phyloP scores from a whole-genome alignment of 805 yeast species.

The Starmerella ratchasimensis region DNA sequence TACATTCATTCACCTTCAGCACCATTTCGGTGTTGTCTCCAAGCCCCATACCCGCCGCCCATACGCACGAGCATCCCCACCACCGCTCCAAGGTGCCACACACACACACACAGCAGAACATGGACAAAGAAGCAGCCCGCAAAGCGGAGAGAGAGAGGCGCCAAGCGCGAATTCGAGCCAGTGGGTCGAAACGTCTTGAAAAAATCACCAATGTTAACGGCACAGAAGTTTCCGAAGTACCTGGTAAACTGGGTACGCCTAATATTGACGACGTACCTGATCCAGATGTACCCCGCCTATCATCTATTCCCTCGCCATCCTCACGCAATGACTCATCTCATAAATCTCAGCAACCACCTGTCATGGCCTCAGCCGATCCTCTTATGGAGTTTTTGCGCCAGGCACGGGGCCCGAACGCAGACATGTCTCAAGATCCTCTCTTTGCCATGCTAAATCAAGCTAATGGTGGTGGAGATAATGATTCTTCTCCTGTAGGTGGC shows the following conservation, averaged over 20 bases:
- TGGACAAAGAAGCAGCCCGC: constrained; percentile 10
- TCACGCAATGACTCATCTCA: too few species aligned
- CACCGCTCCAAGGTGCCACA: not conserved
- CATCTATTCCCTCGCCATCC: too few species aligned
- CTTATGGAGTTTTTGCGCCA: constrained; percentile 4
- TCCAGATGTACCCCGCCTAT: too few species aligned
- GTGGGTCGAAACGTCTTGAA: constrained; percentile 23
- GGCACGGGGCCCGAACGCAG: not conserved
- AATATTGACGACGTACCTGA: too few species aligned
- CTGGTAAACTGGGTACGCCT: constrained; percentile 1
- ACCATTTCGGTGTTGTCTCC: too few species aligned
- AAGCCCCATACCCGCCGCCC: not conserved
- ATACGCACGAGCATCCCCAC: not conserved
- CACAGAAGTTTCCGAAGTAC: constrained; percentile 17
- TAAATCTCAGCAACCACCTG: too few species aligned
- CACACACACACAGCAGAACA: not conserved
- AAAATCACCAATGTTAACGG: constrained; percentile 24
- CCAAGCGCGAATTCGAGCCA: constrained; percentile 23
- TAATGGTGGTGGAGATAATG: too few species aligned
- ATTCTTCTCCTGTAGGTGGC: too few species aligned
- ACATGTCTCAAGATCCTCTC: constrained; percentile 1
- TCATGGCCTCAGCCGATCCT: too few species aligned
- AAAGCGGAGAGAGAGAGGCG: constrained; percentile 23
- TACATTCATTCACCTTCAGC: too few species aligned
- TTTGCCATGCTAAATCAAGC: not conserved